phyloP scores from a whole-genome alignment of 768 basidiomycete species.

The Collybiopsis luxurians region DNA sequence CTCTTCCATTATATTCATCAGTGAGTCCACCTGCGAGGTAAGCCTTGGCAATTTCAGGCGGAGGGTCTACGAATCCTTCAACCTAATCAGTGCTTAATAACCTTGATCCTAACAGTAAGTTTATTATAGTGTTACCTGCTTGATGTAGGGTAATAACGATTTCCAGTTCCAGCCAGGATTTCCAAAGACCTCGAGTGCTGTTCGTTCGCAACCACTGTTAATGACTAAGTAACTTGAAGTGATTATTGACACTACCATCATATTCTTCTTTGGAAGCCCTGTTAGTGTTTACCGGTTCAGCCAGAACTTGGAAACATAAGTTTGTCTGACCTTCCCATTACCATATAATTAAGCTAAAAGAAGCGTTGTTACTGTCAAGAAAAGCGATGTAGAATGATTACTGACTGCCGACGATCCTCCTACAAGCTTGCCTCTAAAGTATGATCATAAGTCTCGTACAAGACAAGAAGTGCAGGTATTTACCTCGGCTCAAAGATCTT shows the following conservation, averaged over 20 bases:
- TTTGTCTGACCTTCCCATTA: background rate
- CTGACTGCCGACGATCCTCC: background rate
- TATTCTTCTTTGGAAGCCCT: background rate
- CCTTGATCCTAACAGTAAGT: too few species aligned
- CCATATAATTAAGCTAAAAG: background rate
- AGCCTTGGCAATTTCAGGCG: background rate
- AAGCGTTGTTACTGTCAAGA: background rate
- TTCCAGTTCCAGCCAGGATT: conserved; percentile 20
- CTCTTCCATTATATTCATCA: background rate
- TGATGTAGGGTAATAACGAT: conserved; percentile 15
- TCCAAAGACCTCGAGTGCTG: conserved; percentile 14
- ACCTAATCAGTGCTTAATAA: too few species aligned
- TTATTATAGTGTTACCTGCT: conserved; percentile 14
- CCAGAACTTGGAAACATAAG: background rate
- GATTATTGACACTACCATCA: conserved; percentile 4
- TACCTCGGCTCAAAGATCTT: background rate
- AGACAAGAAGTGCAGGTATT: background rate
- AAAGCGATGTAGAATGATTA: background rate
- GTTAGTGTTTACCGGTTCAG: conserved; percentile 9
- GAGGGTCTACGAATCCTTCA: background rate
- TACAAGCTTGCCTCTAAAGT: background rate
- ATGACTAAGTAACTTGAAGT: too few species aligned
- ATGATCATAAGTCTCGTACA: background rate
- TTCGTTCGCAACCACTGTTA: too few species aligned
- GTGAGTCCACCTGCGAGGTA: background rate